Percentiles rank a stretch among this genome's conserved stretches.
Conservation (phyloP, 495 filamentous ascomycete genomes). For the Cryomyces minteri region DNA sequence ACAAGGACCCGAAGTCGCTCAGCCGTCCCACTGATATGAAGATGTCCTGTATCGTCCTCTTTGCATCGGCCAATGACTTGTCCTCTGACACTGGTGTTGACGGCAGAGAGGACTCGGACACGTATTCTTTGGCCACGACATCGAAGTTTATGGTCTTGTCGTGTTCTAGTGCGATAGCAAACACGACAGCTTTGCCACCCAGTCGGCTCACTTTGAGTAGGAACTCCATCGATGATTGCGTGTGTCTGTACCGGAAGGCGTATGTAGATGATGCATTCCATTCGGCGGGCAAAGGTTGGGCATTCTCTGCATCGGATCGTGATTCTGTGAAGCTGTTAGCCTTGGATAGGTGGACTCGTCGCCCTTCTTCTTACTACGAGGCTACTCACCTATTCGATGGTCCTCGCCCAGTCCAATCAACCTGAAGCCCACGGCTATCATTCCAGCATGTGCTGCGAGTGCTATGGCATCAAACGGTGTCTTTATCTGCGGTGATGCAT, state of each 20-base stretch:
- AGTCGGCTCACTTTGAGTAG: slow-evolving; percentile 67
- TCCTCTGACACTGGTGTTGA: slow-evolving; percentile 17
- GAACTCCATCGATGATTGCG: slow-evolving; percentile 75
- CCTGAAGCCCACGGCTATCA: slow-evolving; percentile 64
- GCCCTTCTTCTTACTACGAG: neutral
- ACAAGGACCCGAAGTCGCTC: slow-evolving; percentile 41
- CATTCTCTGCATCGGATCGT: slow-evolving; percentile 24
- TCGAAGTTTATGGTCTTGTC: slow-evolving; percentile 69
- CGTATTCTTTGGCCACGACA: slow-evolving; percentile 53
- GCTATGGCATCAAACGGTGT: slow-evolving; percentile 72
- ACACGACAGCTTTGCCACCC: slow-evolving; percentile 65
- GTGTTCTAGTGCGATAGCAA: slow-evolving; percentile 59
- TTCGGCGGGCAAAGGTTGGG: slow-evolving; percentile 43
- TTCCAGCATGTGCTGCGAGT: slow-evolving; percentile 67
- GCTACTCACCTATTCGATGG: slow-evolving; percentile 37
- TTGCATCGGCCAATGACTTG: slow-evolving; percentile 10
- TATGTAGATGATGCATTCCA: slow-evolving; percentile 59
- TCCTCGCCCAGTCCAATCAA: slow-evolving; percentile 73
- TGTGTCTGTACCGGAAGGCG: slow-evolving; percentile 75
- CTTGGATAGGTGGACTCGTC: neutral
- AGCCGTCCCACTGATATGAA: slow-evolving; percentile 60
- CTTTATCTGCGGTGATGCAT: slow-evolving; percentile 39
- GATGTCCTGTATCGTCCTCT: slow-evolving; percentile 35
- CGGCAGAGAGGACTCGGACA: slow-evolving; percentile 43
- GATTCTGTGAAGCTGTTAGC: slow-evolving; percentile 21